Conservation (phyloP, 306 rosid species). For the Castanea crenata region DNA sequence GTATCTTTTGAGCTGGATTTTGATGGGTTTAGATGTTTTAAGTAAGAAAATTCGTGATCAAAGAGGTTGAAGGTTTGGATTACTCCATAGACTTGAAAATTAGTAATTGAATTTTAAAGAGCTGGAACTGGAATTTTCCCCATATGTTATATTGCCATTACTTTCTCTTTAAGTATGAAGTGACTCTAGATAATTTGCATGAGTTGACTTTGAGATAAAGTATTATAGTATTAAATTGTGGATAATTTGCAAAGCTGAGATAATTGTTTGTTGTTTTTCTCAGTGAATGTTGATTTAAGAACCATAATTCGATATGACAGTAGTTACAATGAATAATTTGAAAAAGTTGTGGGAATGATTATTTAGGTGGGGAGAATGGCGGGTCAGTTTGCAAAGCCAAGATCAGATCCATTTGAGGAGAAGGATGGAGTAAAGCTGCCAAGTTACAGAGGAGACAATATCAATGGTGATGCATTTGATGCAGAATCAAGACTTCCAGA, state of each 20-base stretch:
- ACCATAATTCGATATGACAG: neutral
- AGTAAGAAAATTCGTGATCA: too few species aligned
- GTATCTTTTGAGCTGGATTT: neutral
- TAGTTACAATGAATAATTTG: neutral
- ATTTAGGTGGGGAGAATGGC: slow-evolving; percentile 48
- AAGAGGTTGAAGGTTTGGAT: too few species aligned
- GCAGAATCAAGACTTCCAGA: slow-evolving; percentile 37
- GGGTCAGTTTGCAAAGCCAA: slow-evolving; percentile 51
- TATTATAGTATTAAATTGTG: neutral
- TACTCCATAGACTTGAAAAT: neutral
- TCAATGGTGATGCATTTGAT: slow-evolving; percentile 44
- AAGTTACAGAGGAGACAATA: slow-evolving; percentile 46
- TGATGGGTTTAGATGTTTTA: neutral
- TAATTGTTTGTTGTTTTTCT: neutral
- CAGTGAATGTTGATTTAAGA: neutral
- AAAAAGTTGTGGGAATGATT: neutral
- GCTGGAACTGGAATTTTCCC: neutral
- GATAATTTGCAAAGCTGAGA: neutral
- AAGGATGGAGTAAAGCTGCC: slow-evolving; percentile 46
- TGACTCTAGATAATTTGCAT: too few species aligned
- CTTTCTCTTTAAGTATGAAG: too few species aligned
- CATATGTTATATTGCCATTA: neutral
- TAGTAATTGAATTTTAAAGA: neutral
- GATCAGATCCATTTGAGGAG: slow-evolving; percentile 41
- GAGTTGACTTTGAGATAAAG: neutral